These are phyloP conservation scores for Pichia sp. DNA, from an alignment of 1,139 yeast genomes.

Conservation along the genomic window DNA sequence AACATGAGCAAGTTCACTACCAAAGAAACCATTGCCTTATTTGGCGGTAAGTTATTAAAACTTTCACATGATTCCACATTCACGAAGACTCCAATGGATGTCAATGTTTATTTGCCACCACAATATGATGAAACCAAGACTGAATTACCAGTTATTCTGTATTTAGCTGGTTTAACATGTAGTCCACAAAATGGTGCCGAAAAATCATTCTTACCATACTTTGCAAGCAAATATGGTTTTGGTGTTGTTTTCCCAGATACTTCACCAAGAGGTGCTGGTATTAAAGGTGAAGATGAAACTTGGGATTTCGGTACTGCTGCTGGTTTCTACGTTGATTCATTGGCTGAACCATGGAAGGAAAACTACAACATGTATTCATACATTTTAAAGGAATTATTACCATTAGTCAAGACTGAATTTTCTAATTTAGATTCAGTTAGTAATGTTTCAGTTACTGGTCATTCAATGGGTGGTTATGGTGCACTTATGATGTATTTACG, in stretches of 20 bases:
- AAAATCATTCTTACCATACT: constrained; percentile 84
- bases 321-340: constrained; percentile 89
- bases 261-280: constrained; percentile 90
- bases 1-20: constrained; percentile 48
- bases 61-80: constrained; percentile 66
- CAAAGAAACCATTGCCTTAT: constrained; percentile 58
- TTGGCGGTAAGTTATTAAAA: constrained; percentile 77
- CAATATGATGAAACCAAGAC: constrained; percentile 33
- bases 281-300: constrained; percentile 76
- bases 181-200: constrained; percentile 95
- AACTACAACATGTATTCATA: constrained; percentile 89
- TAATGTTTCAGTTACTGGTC: constrained; percentile 80
- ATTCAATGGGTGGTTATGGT: constrained; percentile 99
- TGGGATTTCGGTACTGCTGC: constrained; percentile 97
- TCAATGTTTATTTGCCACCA: constrained; percentile 79
- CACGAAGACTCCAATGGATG: constrained; percentile 76
- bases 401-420: constrained; percentile 47
- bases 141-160: constrained; percentile 68
- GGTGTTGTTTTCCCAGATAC: constrained; percentile 95
- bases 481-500: constrained; percentile 76
- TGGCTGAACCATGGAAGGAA: constrained; percentile 63
- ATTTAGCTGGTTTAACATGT: constrained; percentile 89
- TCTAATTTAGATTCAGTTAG: constrained; percentile 48
- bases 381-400: constrained; percentile 68
- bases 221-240: constrained; percentile 79